phyloP scores from a whole-genome alignment of 768 basidiomycete species.

The Tricholomella constricta region DNA sequence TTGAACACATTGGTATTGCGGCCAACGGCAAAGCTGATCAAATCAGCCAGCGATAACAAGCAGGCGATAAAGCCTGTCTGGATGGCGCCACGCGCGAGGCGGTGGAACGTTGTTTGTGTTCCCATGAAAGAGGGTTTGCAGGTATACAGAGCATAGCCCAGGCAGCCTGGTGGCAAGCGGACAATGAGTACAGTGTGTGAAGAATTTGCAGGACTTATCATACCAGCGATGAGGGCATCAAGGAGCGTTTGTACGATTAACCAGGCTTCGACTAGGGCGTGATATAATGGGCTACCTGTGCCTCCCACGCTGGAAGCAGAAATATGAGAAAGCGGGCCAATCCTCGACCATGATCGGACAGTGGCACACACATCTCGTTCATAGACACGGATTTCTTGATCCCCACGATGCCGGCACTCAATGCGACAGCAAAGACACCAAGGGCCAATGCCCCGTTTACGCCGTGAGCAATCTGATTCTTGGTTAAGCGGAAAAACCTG shows the following conservation, averaged over 20 bases:
- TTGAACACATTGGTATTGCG: slow-evolving; percentile 33
- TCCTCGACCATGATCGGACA: no score
- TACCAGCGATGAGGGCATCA: slow-evolving; percentile 1
- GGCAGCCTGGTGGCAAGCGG: slow-evolving; percentile 9
- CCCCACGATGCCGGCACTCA: slow-evolving; percentile 14
- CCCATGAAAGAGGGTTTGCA: slow-evolving; percentile 16
- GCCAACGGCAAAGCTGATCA: slow-evolving; percentile 30
- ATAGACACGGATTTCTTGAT: slow-evolving; percentile 13
- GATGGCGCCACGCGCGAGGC: slow-evolving; percentile 33
- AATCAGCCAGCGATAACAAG: slow-evolving; percentile 36
- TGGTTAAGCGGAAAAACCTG: slow-evolving; percentile 16
- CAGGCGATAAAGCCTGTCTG: slow-evolving; percentile 38
- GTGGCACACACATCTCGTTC: slow-evolving; percentile 17
- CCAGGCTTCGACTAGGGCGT: slow-evolving; percentile 6
- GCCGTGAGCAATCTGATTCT: slow-evolving; percentile 2
- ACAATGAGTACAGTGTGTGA: not conserved
- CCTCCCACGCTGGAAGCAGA: no score
- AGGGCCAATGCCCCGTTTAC: not conserved
- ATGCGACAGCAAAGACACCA: slow-evolving; percentile 14
- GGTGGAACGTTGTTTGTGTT: slow-evolving; percentile 21
- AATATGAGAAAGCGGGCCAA: no score
- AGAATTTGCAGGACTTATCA: not conserved
- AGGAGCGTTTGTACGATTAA: slow-evolving; percentile 5
- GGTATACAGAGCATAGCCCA: slow-evolving; percentile 23
- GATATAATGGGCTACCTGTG: not conserved